phyloP scores from a whole-genome alignment of 2,329 filamentous ascomycete genomes.

The Diaporthe destruens region DNA sequence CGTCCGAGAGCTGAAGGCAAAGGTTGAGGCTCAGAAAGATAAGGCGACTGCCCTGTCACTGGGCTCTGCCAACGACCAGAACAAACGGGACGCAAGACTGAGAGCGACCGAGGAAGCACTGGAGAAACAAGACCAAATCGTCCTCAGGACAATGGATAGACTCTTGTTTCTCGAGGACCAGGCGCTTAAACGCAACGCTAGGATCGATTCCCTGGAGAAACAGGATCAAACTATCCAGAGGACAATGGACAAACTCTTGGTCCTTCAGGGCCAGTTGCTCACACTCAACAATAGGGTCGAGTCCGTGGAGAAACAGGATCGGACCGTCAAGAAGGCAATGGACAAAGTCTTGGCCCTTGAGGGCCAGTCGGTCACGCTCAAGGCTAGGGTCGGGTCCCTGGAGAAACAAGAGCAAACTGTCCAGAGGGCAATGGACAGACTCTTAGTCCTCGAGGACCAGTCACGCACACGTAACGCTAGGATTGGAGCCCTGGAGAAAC shows the following conservation, averaged over 20 bases:
- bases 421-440: not conserved
- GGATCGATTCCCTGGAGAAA: not conserved
- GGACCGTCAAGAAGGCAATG: no score
- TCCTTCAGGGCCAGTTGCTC: not conserved
- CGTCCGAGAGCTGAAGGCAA: not conserved
- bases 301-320: not conserved
- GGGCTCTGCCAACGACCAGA: not conserved
- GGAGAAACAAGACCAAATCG: no score
- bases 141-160: no score
- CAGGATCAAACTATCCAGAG: not conserved
- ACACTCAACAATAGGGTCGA: not conserved
- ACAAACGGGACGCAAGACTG: not conserved
- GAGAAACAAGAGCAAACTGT: not conserved
- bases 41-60: not conserved
- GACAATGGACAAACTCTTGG: not conserved
- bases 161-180: no score
- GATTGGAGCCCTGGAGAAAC: not conserved
- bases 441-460: not conserved
- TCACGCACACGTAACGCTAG: not conserved
- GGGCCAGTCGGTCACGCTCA: no score
- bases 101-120: not conserved
- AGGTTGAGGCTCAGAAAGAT: not conserved
- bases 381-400: no score
- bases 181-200: no score
- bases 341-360: no score